Percentiles rank a stretch among this genome's conserved stretches.
Evolutionary conservation across 305 asterid genomes (phyloP).

Genomic region (Striga hermonthica): DNA sequence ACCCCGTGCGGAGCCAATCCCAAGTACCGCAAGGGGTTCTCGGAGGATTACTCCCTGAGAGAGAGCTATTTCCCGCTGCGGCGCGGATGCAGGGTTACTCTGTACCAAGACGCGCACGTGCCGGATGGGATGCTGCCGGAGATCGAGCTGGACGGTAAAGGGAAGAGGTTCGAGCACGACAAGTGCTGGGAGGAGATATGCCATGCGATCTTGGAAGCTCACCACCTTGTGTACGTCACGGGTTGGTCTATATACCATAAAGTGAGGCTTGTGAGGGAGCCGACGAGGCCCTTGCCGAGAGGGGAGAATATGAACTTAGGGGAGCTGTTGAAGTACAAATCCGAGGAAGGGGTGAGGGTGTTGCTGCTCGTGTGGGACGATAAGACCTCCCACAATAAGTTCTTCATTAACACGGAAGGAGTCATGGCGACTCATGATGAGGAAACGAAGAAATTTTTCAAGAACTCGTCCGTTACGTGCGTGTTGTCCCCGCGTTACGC

Average conservation of each 20-base stretch:
- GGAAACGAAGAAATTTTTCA: neutral
- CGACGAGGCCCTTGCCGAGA: constrained; percentile 59
- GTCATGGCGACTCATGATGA: neutral
- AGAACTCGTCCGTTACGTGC: neutral
- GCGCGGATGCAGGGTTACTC: constrained; percentile 69
- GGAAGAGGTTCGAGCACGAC: constrained; percentile 45
- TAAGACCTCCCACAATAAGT: constrained; percentile 90
- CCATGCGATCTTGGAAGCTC: constrained; percentile 81
- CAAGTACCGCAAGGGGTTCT: constrained; percentile 44
- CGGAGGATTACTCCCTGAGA: constrained; percentile 42
- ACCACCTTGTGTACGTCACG: constrained; percentile 66
- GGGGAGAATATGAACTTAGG: constrained; percentile 87
- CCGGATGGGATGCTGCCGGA: constrained; percentile 69
- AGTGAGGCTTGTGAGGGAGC: constrained; percentile 91
- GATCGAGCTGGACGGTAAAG: constrained; percentile 48
- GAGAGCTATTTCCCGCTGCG: constrained; percentile 82
- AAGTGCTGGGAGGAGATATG: constrained; percentile 93
- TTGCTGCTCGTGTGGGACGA: constrained; percentile 95
- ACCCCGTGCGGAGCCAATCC: constrained; percentile 52
- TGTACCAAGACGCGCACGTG: constrained; percentile 91
- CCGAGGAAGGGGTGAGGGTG: constrained; percentile 95
- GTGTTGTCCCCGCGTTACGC: neutral
- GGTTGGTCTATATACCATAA: constrained; percentile 94
- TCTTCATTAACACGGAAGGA: constrained; percentile 60
- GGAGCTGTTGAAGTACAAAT: constrained; percentile 82